Evolutionary conservation across 352 stramenopile genomes (phyloP), one percentile per base, ranked within the genome.

Genomic region (Aphanomyces invadans): DNA sequence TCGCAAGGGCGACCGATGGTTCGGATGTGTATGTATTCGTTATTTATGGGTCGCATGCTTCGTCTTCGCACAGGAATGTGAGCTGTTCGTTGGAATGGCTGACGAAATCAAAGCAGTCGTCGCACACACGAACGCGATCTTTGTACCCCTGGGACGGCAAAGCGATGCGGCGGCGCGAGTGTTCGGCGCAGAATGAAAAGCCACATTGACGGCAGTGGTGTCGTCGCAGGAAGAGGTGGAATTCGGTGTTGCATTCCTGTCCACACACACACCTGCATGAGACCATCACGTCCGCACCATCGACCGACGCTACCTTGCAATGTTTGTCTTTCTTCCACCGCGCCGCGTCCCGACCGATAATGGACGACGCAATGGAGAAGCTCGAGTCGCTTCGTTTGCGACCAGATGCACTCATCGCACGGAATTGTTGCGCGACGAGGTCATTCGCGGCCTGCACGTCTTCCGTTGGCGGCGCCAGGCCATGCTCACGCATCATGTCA

Each of bases 161-260:
- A 36, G 74, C 70, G 62, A 92, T 61, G 61, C 84, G 83, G 17
- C 81, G 75, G 21, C 78, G 87, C 68, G 83, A 92, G 74, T 92
- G 84, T 63, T 92, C 83, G 42, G 78, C 89, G 74, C 86, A 95
- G 62, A 92, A 95, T 66, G 83, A 90, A 63, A 89, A 76, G 33
- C 83, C 83, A 64, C 86, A 95, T 70, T 77, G 79, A 36, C 86
- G 86, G 62, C 86, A 95, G 70, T 95, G 84, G 70, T 95, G 86
- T 25, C 86, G 86, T 42, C 85, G 80, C 46, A 74, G 74, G 12
- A 94, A 72, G 45, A 90, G 70, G 32, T 74, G 76, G 53, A 94
- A 94, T 28, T 76, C 74, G 71, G 80, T 89, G 38, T 79, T 52
- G 68, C 85, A 94, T 55, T 87, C 81, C 55, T 64, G 46, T 33